Base-by-base conservation (phyloP, 768 basidiomycete species). In the Psilocybe azurescens region DNA sequence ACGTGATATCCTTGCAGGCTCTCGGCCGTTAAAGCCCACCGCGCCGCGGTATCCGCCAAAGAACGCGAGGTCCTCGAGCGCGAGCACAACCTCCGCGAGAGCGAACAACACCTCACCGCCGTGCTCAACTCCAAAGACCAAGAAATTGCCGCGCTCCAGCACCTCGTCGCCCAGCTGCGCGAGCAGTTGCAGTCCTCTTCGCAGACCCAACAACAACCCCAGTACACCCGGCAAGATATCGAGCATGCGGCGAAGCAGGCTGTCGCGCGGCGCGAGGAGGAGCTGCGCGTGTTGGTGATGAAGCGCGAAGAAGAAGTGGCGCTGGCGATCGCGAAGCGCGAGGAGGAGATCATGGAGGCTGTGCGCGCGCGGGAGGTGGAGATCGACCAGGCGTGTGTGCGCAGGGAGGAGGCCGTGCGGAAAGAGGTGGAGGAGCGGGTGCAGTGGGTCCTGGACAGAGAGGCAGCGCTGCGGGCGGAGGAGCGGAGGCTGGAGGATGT, bases 261-360 rank as follows among this genome's bases (percentile, higher is more conserved):
- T 0, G 80, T 93, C 9, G 73, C 78, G 16, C 78, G 79, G 54
- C 82, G 91, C 2, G 91, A 93, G 66, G 87, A 88, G 47, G 91
- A 91, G 68, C 76, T 93, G 38, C 83, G 89, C 2, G 75, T 81
- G 18, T 79, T 88, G 39, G 85, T 92, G 24, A 79, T 82, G 69
- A 83, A 86, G 68, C 83, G 90, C 32, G 90, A 93, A 70, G 86
- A 86, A 54, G 89, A 91, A 69, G 87, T 93, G 3, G 86, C 84
- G 1, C 74, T 73, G 30, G 86, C 88, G 6, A 90, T 91, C 79
- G 75, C 83, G 28, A 75, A 81, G 56, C 78, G 91, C 2, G 91
- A 93, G 66, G 86, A 88, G 58, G 90, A 91, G 70, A 86, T 92
- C 46, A 81, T 90, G 79, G 82, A 84, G 14, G 88, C 89, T 1